These are phyloP conservation scores for Ballota nigra DNA, from an alignment of 257 asterid genomes.

Conservation along the genomic window DNA sequence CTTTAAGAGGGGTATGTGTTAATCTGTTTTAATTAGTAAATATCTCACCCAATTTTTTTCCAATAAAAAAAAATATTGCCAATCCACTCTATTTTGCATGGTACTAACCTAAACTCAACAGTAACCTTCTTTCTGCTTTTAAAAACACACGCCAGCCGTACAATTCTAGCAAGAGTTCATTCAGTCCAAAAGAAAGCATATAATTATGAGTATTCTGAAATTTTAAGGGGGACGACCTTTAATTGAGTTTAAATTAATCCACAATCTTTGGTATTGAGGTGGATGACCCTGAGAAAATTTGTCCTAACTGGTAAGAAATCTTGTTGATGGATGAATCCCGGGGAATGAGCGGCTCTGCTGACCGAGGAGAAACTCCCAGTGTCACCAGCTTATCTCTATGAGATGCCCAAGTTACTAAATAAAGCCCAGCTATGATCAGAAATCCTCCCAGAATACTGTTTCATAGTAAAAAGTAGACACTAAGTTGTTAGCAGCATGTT, in stretches of 20 bases:
- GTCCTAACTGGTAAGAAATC: constrained; percentile 55
- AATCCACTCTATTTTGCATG: neutral
- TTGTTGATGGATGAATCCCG: constrained; percentile 45
- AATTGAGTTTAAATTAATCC: constrained; percentile 38
- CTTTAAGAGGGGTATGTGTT: no score
- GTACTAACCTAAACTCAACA: no score
- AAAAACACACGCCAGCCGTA: no score
- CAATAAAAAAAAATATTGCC: no score
- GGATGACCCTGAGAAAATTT: constrained; percentile 58
- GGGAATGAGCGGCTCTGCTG: constrained; percentile 46
- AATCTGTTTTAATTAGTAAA: no score
- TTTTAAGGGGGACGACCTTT: constrained; percentile 3
- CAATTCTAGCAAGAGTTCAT: neutral
- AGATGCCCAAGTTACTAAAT: constrained; percentile 95
- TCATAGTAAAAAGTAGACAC: neutral
- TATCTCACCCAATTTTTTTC: no score
- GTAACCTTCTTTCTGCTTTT: no score
- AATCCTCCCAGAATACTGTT: constrained; percentile 86
- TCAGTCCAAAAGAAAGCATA: neutral
- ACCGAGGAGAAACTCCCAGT: constrained; percentile 31
- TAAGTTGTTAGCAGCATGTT: constrained; percentile 11
- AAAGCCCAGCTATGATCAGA: constrained; percentile 81
- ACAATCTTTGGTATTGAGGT: constrained; percentile 46
- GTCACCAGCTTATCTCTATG: constrained; percentile 48
- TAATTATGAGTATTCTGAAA: neutral